Conservation (phyloP, 345 rosid genomes). For the Eucalyptus paniculata region DNA sequence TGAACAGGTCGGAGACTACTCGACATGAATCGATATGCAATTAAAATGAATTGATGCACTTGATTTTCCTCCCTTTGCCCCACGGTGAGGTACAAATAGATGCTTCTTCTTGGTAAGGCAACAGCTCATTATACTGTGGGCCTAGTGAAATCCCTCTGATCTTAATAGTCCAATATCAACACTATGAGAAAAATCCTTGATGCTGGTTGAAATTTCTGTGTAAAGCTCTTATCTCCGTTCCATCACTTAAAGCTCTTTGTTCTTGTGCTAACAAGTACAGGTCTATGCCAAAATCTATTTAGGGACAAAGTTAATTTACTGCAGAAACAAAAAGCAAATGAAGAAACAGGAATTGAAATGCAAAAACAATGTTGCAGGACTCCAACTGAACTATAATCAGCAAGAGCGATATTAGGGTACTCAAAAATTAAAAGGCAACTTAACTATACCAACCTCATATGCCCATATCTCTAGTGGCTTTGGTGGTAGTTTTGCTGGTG, state of each 20-base stretch:
- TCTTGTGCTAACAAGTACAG: background rate
- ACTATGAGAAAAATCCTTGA: background rate
- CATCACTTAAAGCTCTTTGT: background rate
- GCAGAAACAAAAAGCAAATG: background rate
- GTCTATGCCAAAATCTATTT: background rate
- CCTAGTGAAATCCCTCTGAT: background rate
- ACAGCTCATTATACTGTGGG: background rate
- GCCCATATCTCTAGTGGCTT: conserved; percentile 87
- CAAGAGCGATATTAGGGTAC: background rate
- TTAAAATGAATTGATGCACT: background rate
- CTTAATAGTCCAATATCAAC: background rate
- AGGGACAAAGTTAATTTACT: background rate
- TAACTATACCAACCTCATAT: conserved; percentile 41
- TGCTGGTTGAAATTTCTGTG: background rate
- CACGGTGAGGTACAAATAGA: background rate
- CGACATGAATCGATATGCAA: background rate
- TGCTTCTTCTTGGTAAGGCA: background rate
- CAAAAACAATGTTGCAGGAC: background rate
- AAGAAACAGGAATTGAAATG: background rate
- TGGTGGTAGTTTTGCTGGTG: conserved; percentile 74
- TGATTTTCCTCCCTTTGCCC: background rate
- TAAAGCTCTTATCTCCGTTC: background rate
- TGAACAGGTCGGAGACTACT: background rate
- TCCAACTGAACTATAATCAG: background rate
- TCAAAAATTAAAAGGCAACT: background rate